Conservation (phyloP, 225 moss, liverwort and hornwort genomes). For the Antitrichia curtipendula region DNA sequence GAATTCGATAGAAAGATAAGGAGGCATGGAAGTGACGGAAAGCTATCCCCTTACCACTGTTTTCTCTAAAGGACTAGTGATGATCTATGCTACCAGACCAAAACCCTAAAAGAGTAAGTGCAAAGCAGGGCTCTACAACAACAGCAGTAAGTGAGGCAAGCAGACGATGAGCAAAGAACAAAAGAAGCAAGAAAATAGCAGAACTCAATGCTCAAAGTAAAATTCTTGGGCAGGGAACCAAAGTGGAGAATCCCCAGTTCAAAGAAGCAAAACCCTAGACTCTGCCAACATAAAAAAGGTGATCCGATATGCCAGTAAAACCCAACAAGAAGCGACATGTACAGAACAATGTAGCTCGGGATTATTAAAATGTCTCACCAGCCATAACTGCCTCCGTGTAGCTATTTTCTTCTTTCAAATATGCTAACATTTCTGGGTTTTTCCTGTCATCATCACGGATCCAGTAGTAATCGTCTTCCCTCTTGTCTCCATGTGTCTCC, state of each 20-base stretch:
- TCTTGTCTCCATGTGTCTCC: conserved; percentile 55
- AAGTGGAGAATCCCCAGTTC: not conserved
- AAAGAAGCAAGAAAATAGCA: not conserved
- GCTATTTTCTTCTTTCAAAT: conserved; percentile 71
- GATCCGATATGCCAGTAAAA: not conserved
- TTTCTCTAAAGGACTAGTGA: not conserved
- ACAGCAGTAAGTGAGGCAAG: not conserved
- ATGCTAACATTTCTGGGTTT: conserved; percentile 60
- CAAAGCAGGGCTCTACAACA: not conserved
- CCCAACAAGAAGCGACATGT: not conserved
- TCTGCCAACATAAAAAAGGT: not conserved
- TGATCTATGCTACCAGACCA: not conserved
- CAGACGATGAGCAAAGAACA: not conserved
- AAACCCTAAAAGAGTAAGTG: not conserved
- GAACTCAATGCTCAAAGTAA: not conserved
- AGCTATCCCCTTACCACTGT: not conserved
- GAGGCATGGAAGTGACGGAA: not conserved
- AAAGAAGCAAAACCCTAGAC: not conserved
- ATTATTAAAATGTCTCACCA: conserved; percentile 23
- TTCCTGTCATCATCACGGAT: conserved; percentile 78
- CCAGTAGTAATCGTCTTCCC: conserved; percentile 74
- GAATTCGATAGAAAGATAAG: not conserved
- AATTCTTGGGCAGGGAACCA: not conserved
- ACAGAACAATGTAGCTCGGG: not conserved
- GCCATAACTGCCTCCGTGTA: conserved; percentile 71